A percentile compares a stretch with the other conserved stretches of the same genome.
Conservation (phyloP, 306 rosid genomes). For the Morella rubra region DNA sequence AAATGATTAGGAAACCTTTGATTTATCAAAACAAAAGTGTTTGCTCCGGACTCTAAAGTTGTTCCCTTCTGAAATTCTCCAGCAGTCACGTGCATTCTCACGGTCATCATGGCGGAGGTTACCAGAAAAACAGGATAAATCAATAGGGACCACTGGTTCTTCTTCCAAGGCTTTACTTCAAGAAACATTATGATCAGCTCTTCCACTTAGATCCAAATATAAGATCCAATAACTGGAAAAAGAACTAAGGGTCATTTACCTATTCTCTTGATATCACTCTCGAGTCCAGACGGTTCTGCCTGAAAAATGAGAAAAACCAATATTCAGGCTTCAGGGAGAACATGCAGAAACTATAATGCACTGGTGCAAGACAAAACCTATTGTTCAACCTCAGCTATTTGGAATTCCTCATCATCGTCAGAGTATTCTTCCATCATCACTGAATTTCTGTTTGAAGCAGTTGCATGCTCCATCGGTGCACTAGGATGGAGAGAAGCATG, state of each 20-base stretch:
- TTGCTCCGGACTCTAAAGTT: conserved; percentile 96
- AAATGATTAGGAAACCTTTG: conserved; percentile 57
- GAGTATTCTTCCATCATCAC: conserved; percentile 94
- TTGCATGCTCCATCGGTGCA: conserved; percentile 55
- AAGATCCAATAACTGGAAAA: background rate
- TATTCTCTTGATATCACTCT: conserved; percentile 56
- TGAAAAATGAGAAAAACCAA: conserved; percentile 30
- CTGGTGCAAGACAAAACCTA: conserved; percentile 52
- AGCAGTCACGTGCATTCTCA: conserved; percentile 91
- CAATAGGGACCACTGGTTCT: conserved; percentile 72
- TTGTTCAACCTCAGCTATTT: conserved; percentile 84
- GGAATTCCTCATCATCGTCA: conserved; percentile 94
- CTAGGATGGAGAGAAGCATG: conserved; percentile 51
- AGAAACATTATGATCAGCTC: conserved; percentile 39
- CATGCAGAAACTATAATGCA: conserved; percentile 20
- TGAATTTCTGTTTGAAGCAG: conserved; percentile 70
- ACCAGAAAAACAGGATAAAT: conserved; percentile 87
- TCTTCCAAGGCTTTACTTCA: conserved; percentile 67
- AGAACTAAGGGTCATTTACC: conserved; percentile 44
- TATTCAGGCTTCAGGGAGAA: conserved; percentile 23
- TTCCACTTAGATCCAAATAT: conserved; percentile 1
- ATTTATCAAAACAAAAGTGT: conserved; percentile 79
- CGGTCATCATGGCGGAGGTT: conserved; percentile 71
- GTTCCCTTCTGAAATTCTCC: conserved; percentile 92
- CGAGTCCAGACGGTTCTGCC: conserved; percentile 61